Evolutionary conservation across 495 filamentous ascomycete genomes (phyloP).

Genomic region (Neohortaea acidophila): DNA sequence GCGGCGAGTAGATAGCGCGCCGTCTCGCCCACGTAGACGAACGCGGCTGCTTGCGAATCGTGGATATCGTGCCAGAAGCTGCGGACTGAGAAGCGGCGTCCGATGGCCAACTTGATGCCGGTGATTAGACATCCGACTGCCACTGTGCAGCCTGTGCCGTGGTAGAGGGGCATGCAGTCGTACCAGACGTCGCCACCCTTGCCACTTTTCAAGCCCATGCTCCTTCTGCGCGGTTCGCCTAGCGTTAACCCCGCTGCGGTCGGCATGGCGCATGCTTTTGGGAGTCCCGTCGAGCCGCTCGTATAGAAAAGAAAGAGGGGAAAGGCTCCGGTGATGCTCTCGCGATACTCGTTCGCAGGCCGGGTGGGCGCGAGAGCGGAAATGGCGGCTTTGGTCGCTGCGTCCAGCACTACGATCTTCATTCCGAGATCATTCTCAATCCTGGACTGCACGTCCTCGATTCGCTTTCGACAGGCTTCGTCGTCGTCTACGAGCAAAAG

Average conservation of each 20-base stretch:
- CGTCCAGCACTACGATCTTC: slow-evolving; percentile 37
- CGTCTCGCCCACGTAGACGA: slow-evolving; percentile 71
- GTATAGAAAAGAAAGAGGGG: slow-evolving; percentile 18
- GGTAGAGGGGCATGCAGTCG: slow-evolving; percentile 71
- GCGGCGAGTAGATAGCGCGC: slow-evolving; percentile 61
- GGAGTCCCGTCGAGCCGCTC: slow-evolving; percentile 46
- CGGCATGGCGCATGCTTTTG: slow-evolving; percentile 22
- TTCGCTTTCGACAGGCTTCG: slow-evolving; percentile 32
- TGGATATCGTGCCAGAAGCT: slow-evolving; percentile 62
- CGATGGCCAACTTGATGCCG: slow-evolving; percentile 52
- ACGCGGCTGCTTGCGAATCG: slow-evolving; percentile 49
- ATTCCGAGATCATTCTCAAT: slow-evolving; percentile 38
- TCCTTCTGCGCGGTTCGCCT: not conserved
- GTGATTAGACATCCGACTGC: slow-evolving; percentile 55
- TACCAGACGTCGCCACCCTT: slow-evolving; percentile 48
- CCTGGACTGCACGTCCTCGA: slow-evolving; percentile 35
- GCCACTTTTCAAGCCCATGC: not conserved
- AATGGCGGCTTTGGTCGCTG: slow-evolving; percentile 33
- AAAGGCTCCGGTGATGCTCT: slow-evolving; percentile 7
- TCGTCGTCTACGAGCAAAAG: slow-evolving; percentile 54
- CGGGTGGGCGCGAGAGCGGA: slow-evolving; percentile 31
- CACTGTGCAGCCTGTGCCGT: slow-evolving; percentile 43
- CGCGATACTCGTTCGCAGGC: slow-evolving; percentile 35
- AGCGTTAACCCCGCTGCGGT: slow-evolving; percentile 6
- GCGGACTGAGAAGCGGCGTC: slow-evolving; percentile 51